These are phyloP conservation scores for Chrysopogon serrulatus DNA, from an alignment of 176 grass and related monocot species.

Conservation along the genomic window DNA sequence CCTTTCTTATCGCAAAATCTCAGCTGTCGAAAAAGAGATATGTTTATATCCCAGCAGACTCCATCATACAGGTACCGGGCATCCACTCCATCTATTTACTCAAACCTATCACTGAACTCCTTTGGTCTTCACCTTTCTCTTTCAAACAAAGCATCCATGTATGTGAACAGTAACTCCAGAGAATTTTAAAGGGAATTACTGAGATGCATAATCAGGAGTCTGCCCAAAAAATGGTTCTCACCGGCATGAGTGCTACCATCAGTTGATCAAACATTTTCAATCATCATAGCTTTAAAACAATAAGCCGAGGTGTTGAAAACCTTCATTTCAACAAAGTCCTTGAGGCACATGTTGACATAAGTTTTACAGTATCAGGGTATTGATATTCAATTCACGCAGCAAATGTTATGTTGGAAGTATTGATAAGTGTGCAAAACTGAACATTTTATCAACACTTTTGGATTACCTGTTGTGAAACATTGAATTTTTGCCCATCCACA, in stretches of 20 bases:
- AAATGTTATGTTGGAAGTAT: neutral
- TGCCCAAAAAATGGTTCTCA: neutral
- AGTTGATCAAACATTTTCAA: neutral
- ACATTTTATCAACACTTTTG: neutral
- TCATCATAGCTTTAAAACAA: neutral
- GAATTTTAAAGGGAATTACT: neutral
- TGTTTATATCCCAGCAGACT: conserved; percentile 56
- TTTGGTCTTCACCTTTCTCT: neutral
- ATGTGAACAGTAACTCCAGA: neutral
- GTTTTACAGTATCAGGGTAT: neutral
- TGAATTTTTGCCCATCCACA: conserved; percentile 10
- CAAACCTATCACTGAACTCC: neutral
- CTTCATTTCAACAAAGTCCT: neutral
- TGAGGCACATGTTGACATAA: neutral
- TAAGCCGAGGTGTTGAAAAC: neutral
- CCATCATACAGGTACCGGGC: conserved; percentile 62
- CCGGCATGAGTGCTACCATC: neutral
- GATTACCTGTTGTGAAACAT: neutral
- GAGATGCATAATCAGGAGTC: neutral
- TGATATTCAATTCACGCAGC: neutral
- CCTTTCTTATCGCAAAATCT: conserved; percentile 55
- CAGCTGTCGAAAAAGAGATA: conserved; percentile 55
- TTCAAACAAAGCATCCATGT: neutral
- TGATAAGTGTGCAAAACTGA: neutral
- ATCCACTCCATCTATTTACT: conserved; percentile 13